A percentile compares a stretch with the other conserved stretches of the same genome.
Conservation (phyloP, 129 eudicot genomes). For the Centrapalus pauciflorus region DNA sequence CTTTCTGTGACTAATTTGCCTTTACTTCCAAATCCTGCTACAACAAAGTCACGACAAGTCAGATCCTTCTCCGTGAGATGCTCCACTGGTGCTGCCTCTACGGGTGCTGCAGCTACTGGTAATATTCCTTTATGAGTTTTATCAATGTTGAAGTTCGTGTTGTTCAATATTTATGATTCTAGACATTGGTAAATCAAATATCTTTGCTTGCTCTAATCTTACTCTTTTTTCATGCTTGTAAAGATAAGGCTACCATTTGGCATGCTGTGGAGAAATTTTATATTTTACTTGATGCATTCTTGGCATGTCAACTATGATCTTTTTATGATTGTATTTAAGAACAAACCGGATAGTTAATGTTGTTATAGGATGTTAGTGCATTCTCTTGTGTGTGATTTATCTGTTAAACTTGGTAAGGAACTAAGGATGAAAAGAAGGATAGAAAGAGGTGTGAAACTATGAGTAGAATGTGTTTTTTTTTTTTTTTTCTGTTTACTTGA, state of each 20-base stretch:
- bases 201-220: background rate
- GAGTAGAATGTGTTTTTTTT: no score
- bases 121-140: background rate
- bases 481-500: no score
- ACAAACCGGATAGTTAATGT: background rate
- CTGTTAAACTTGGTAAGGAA: no score
- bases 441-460: no score
- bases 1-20: slow-evolving; percentile 29
- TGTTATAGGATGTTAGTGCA: background rate
- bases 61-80: slow-evolving; percentile 45
- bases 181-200: background rate
- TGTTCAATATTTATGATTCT: background rate
- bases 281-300: background rate
- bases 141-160: background rate
- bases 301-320: background rate
- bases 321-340: background rate
- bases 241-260: background rate
- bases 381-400: no score
- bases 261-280: background rate
- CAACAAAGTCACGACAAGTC: slow-evolving; percentile 21
- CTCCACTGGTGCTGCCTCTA: slow-evolving; percentile 41
- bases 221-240: background rate
- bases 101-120: slow-evolving; percentile 28
- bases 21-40: slow-evolving; percentile 16
- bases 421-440: no score